Base-by-base conservation (phyloP, 1,284 basidiomycete species). In the Agaricales sp. region DNA sequence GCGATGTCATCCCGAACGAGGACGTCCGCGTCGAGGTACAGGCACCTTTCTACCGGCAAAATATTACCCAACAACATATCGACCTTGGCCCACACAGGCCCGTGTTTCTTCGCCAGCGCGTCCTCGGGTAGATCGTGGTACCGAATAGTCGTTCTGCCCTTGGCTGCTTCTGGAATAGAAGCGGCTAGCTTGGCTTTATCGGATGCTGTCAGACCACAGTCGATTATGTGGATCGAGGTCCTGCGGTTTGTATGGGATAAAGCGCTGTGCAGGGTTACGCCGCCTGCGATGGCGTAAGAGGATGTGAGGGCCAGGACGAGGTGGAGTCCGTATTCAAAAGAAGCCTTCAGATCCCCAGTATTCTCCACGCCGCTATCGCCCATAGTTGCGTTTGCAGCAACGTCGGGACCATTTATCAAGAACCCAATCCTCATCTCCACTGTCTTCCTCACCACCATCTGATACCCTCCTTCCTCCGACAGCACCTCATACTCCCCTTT, bases 21-120 rank as follows among this genome's bases (percentile, higher is more conserved):
- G 11, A 70, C 61, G 54, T 81, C 78, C 2, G 73, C 71, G 48
- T 80, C 77, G 13, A 79, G 63, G 55, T 78, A 78, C 3, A 78
- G 58, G 3, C 68, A 68, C 0, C 73, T 63, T 54, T 79, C 73
- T 11, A 73, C 66, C 0, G 76, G 77, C 14, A 79, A 55, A n/a
- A 63, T 49, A 1, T 55, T 52, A 24, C 73, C 58, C 59, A 78
- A 63, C n/a, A n/a, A n/a, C n/a, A n/a, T n/a, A 46, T 75, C 73
- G 19, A 79, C 50, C 58, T 78, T 80, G 0, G 70, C 74, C 77
- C 75, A 80, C 0, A 59, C 57, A 1, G 63, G 47, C 2, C 70
- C 70, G 49, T 61, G 53, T 25, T 55, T 54, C 2, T 50, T 46
- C 2, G 64, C 53, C 47, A 70, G 55, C 43, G 64, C 58, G 20